Conservation (phyloP, 352 stramenopile species). For the Phytophthora melonis region DNA sequence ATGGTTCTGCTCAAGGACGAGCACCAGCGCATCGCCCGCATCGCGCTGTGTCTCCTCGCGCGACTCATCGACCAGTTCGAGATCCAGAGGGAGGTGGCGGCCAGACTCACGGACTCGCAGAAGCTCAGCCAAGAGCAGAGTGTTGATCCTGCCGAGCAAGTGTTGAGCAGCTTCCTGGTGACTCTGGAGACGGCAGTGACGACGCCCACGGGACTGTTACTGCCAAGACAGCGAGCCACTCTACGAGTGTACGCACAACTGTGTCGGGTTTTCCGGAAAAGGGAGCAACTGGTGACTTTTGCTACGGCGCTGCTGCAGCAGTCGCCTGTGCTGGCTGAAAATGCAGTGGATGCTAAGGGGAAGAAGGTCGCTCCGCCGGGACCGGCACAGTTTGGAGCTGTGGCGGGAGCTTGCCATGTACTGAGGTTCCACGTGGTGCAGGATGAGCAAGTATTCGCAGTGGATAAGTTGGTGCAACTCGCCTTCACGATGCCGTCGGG, state of each 20-base stretch:
- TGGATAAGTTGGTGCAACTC: conserved; percentile 67
- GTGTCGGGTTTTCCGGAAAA: conserved; percentile 56
- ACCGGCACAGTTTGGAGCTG: conserved; percentile 55
- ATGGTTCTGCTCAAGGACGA: conserved; percentile 46
- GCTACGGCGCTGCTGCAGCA: conserved; percentile 58
- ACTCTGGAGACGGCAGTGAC: conserved; percentile 64
- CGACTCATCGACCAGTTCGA: conserved; percentile 76
- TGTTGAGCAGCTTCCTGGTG: conserved; percentile 54
- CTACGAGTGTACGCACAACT: conserved; percentile 74
- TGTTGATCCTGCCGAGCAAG: conserved; percentile 56
- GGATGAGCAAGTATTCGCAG: conserved; percentile 30
- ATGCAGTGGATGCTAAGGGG: conserved; percentile 53
- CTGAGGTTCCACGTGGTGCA: conserved; percentile 62
- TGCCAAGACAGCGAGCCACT: conserved; percentile 56
- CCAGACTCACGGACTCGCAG: conserved; percentile 30
- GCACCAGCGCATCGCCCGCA: conserved; percentile 68
- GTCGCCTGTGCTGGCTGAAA: conserved; percentile 55
- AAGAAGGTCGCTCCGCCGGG: conserved; percentile 39
- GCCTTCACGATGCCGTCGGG: conserved; percentile 57
- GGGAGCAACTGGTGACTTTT: conserved; percentile 53
- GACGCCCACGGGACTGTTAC: conserved; percentile 46
- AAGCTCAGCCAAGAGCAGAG: conserved; percentile 37
- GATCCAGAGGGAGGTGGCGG: conserved; percentile 36
- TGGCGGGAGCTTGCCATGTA: conserved; percentile 62
- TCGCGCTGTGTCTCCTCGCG: conserved; percentile 70